phyloP scores from a whole-genome alignment of 345 rosid species.

The Salix suchowensis region DNA sequence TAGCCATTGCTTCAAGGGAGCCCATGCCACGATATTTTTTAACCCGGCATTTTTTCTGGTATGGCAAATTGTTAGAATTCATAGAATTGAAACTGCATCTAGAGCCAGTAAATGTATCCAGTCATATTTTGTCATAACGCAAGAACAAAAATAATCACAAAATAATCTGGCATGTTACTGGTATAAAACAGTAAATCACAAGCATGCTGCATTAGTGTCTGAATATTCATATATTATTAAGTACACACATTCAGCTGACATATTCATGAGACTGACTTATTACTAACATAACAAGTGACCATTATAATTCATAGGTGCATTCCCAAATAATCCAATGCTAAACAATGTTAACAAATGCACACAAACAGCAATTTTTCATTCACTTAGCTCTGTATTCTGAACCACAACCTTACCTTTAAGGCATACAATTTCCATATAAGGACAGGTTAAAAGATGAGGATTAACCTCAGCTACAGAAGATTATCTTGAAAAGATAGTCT shows the following conservation, averaged over 20 bases:
- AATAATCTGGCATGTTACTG: not conserved
- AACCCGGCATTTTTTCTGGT: conserved; percentile 53
- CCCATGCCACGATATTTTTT: conserved; percentile 98
- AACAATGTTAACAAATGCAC: not conserved
- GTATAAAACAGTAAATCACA: not conserved
- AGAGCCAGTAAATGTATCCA: not conserved
- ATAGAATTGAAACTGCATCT: not conserved
- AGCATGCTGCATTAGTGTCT: not conserved
- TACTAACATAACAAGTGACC: not conserved
- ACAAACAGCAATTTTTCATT: not conserved
- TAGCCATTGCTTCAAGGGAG: conserved; percentile 93
- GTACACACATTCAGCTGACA: not conserved
- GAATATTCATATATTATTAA: not conserved
- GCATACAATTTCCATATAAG: not conserved
- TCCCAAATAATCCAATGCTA: not conserved
- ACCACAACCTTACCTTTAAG: not conserved
- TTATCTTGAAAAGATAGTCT: not conserved
- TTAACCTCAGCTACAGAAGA: not conserved
- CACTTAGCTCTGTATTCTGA: not conserved
- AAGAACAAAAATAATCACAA: not conserved
- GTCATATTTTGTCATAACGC: not conserved
- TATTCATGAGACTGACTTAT: not conserved
- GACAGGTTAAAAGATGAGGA: not conserved
- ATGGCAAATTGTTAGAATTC: conserved; percentile 1
- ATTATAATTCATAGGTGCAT: not conserved